Evolutionary conservation across 192 early-diverging fungal genomes (phyloP).

Genomic region (Entomortierella lignicola): DNA sequence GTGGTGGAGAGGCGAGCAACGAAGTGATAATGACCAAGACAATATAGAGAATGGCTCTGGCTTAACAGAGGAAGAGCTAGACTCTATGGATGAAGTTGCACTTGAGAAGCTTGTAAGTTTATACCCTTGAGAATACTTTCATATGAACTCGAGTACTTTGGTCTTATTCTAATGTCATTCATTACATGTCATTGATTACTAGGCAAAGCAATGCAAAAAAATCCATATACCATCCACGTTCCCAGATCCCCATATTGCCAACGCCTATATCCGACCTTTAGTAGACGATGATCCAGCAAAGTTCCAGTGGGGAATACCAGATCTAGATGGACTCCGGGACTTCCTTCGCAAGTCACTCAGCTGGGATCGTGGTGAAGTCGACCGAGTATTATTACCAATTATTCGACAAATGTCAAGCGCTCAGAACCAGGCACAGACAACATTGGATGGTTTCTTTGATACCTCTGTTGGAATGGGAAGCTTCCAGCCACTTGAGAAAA

Average conservation of each 20-base stretch:
- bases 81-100: constrained; percentile 54
- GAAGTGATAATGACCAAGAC: constrained; percentile 19
- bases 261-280: constrained; percentile 84
- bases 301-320: constrained; percentile 81
- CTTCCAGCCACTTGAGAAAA: constrained; percentile 17
- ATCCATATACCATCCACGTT: constrained; percentile 80
- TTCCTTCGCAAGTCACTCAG: constrained; percentile 70
- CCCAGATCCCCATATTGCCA: constrained; percentile 78
- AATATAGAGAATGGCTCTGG: constrained; percentile 5
- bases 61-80: constrained; percentile 40
- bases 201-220: constrained; percentile 72
- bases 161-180: background rate
- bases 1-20: constrained; percentile 68
- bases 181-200: constrained; percentile 2
- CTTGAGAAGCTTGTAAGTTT: constrained; percentile 55
- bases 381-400: constrained; percentile 78
- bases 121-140: no score
- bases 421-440: constrained; percentile 45
- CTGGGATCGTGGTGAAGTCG: constrained; percentile 75
- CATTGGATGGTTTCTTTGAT: constrained; percentile 55
- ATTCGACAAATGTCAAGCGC: constrained; percentile 64
- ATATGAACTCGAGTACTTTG: no score
- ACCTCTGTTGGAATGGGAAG: constrained; percentile 25
- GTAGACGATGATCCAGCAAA: constrained; percentile 71
- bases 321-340: constrained; percentile 72